Conservation (phyloP, 208 protist genomes). For the Willaertia magna region DNA sequence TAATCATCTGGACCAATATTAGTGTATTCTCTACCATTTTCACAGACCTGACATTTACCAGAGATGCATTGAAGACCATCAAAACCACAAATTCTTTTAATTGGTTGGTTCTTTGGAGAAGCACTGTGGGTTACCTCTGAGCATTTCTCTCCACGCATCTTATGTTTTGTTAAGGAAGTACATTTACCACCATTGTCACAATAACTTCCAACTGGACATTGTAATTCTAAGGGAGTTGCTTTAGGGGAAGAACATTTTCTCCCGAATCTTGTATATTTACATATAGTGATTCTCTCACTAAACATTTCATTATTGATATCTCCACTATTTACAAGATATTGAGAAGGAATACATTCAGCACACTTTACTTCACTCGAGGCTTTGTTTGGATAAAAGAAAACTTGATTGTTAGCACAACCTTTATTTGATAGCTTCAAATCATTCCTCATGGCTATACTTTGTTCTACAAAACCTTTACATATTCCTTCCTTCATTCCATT, state of each 20-base stretch:
- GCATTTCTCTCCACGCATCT: background rate
- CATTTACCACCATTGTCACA: background rate
- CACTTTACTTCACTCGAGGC: background rate
- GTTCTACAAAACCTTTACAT: background rate
- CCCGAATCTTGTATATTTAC: background rate
- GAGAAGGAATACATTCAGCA: background rate
- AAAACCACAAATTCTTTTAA: background rate
- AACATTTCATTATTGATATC: background rate
- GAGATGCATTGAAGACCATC: background rate
- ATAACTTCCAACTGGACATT: background rate
- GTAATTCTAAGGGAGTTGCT: background rate
- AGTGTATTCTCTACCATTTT: background rate
- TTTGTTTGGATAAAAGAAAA: background rate
- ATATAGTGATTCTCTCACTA: background rate
- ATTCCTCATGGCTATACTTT: background rate
- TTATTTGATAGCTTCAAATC: background rate
- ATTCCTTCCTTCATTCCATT: background rate
- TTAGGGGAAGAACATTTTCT: background rate
- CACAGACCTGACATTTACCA: background rate
- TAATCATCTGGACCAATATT: background rate
- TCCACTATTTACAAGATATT: background rate
- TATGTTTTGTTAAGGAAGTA: background rate
- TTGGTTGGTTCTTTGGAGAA: background rate
- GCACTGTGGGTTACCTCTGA: background rate
- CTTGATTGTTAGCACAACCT: background rate